phyloP scores from a whole-genome alignment of 768 basidiomycete species.

The Exsudoporus frostii region DNA sequence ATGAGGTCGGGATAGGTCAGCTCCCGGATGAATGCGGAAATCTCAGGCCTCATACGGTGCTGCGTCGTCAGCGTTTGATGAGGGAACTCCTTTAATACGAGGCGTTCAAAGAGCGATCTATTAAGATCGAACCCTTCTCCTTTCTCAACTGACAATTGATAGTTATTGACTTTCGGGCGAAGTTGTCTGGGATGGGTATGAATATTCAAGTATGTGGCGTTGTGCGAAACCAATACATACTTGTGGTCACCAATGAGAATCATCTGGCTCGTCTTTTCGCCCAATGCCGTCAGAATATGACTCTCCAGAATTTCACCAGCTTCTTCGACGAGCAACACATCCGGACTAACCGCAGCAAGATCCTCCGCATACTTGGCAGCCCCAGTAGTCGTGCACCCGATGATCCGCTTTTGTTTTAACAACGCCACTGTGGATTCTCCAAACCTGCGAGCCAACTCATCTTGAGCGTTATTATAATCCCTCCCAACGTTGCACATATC shows the following conservation, averaged over 20 bases:
- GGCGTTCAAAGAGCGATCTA: constrained; percentile 64
- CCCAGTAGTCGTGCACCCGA: constrained; percentile 69
- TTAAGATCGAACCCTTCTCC: constrained; percentile 69
- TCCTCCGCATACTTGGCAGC: constrained; percentile 58
- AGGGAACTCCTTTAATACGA: constrained; percentile 59
- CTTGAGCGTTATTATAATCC: constrained; percentile 42
- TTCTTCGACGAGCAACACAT: constrained; percentile 65
- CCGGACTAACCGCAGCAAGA: constrained; percentile 46
- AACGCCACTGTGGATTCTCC: constrained; percentile 34
- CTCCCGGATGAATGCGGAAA: constrained; percentile 57
- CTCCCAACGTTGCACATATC: constrained; percentile 34
- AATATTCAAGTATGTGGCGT: background rate
- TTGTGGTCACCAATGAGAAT: constrained; percentile 75
- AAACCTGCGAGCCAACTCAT: constrained; percentile 36
- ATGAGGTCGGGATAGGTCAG: constrained; percentile 69
- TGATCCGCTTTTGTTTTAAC: constrained; percentile 50
- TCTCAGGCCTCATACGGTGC: constrained; percentile 75
- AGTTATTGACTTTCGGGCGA: constrained; percentile 70
- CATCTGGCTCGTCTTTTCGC: constrained; percentile 45
- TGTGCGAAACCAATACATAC: constrained; percentile 31
- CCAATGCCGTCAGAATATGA: constrained; percentile 62
- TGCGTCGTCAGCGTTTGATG: constrained; percentile 55
- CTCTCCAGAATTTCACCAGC: constrained; percentile 73
- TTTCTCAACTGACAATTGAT: constrained; percentile 63
- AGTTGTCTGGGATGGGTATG: constrained; percentile 47